Evolutionary conservation across 371 early-diverging fungal species (phyloP).

Genomic region (Zychaea mexicana): DNA sequence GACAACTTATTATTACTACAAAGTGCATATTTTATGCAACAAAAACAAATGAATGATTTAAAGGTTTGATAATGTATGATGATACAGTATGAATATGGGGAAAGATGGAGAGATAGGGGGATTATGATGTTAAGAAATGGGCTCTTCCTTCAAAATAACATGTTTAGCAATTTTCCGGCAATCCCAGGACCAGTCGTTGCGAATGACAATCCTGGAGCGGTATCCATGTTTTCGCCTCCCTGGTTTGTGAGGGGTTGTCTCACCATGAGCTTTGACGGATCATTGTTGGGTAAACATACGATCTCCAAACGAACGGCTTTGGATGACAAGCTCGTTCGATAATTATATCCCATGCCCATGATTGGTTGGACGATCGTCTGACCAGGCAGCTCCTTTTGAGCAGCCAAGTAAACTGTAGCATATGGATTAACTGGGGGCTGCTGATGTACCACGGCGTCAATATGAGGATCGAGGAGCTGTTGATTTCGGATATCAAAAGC

Average conservation of each 20-base stretch:
- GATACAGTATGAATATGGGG: too few relatives aligned
- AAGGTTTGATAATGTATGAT: too few relatives aligned
- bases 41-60: too few relatives aligned
- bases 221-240: not conserved
- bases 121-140: not conserved
- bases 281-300: constrained; percentile 7
- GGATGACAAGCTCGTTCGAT: not conserved
- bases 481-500: constrained; percentile 22
- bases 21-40: too few relatives aligned
- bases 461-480: constrained; percentile 10
- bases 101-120: not conserved
- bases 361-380: constrained; percentile 11
- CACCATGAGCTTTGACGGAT: constrained; percentile 7
- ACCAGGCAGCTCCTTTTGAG: constrained; percentile 13
- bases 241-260: not conserved
- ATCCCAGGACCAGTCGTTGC: not conserved
- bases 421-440: not conserved
- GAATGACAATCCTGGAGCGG: not conserved
- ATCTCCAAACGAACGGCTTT: constrained; percentile 8
- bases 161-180: not conserved
- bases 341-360: constrained; percentile 8
- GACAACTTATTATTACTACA: too few relatives aligned
- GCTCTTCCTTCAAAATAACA: not conserved
- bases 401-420: constrained; percentile 3
- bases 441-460: constrained; percentile 8